Evolutionary conservation across 805 yeast species (phyloP).

Genomic region (Priceomyces medius): DNA sequence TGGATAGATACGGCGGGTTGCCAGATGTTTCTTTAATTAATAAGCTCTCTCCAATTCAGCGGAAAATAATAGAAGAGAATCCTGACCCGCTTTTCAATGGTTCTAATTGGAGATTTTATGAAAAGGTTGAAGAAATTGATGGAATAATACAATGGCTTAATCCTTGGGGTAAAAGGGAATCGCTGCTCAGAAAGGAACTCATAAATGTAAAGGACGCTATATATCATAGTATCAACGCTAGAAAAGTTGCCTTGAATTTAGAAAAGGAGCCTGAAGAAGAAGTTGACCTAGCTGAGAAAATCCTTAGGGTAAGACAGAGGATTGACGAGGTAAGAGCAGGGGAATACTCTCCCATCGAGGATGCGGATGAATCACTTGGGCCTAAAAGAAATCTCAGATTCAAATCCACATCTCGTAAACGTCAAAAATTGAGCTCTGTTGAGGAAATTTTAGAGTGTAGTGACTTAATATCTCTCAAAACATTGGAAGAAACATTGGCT

Average conservation of each 20-base stretch:
- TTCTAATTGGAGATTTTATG: constrained; percentile 70
- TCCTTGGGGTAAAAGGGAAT: constrained; percentile 74
- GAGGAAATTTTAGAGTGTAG: constrained; percentile 32
- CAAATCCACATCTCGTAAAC: constrained; percentile 31
- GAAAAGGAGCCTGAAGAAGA: constrained; percentile 43
- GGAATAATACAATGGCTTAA: constrained; percentile 64
- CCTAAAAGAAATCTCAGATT: constrained; percentile 33
- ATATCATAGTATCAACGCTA: constrained; percentile 52
- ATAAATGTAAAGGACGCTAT: constrained; percentile 52
- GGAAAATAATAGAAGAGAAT: constrained; percentile 68
- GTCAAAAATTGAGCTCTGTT: constrained; percentile 29
- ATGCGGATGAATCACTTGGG: constrained; percentile 36
- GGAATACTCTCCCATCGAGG: neutral
- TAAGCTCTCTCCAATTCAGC: constrained; percentile 39
- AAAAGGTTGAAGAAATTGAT: constrained; percentile 56
- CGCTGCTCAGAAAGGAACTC: constrained; percentile 62
- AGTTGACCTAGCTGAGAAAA: constrained; percentile 35
- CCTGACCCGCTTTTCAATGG: constrained; percentile 53
- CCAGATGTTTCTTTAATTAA: constrained; percentile 4
- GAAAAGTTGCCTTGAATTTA: constrained; percentile 53
- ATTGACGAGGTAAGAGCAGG: constrained; percentile 13
- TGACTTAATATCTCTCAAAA: constrained; percentile 22
- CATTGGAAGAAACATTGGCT: constrained; percentile 25
- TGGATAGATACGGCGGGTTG: constrained; percentile 22
- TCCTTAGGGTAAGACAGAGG: constrained; percentile 31